phyloP scores from a whole-genome alignment of 768 basidiomycete genomes.

The Amanita molliuscula region DNA sequence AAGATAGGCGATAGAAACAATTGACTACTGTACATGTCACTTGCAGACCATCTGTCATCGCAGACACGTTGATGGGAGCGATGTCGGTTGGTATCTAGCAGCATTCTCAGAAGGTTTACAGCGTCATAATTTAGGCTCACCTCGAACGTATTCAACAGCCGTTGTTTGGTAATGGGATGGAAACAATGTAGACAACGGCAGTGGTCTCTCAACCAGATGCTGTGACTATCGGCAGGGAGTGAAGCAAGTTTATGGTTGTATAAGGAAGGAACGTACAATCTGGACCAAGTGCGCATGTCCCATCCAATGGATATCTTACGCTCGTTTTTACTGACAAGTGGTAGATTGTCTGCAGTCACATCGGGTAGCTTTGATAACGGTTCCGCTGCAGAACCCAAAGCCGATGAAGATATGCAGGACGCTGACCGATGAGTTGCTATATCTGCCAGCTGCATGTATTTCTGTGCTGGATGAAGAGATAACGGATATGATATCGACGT shows the following conservation, averaged over 20 bases:
- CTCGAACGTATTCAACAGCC: conserved; percentile 79
- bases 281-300: conserved; percentile 61
- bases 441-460: neutral
- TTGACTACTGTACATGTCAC: conserved; percentile 62
- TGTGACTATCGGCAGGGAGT: conserved; percentile 45
- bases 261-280: conserved; percentile 47
- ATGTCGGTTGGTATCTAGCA: conserved; percentile 69
- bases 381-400: neutral
- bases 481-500: neutral
- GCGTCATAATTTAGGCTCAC: conserved; percentile 23
- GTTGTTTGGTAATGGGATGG: conserved; percentile 81
- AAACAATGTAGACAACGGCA: conserved; percentile 85
- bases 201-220: conserved; percentile 88
- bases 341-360: conserved; percentile 27
- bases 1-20: conserved; percentile 18
- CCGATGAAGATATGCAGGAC: neutral
- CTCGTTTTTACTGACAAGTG: conserved; percentile 46
- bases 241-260: neutral
- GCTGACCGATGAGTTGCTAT: neutral
- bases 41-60: conserved; percentile 53
- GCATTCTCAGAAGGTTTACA: neutral
- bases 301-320: conserved; percentile 61
- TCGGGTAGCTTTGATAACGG: neutral
- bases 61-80: conserved; percentile 45
- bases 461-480: neutral